Conservation (phyloP, 768 basidiomycete species). For the Dentipellis fragilis region DNA sequence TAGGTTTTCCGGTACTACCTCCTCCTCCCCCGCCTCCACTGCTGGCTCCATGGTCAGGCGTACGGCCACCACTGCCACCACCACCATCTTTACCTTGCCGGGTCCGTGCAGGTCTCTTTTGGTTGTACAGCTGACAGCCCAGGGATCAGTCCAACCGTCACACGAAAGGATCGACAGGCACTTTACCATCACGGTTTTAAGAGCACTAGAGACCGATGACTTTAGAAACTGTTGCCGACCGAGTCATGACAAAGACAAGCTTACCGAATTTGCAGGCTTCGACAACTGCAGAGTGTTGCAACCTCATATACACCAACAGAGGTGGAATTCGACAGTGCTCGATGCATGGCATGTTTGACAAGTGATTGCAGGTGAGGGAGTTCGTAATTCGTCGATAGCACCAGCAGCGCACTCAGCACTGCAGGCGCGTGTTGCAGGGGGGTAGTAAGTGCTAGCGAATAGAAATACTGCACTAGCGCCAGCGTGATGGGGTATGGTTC, state of each 20-base stretch:
- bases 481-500: conserved; percentile 85
- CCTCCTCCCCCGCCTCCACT: conserved; percentile 22
- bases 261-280: conserved; percentile 82
- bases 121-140: conserved; percentile 57
- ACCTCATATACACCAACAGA: conserved; percentile 93
- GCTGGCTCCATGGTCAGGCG: neutral
- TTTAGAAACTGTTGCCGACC: conserved; percentile 8
- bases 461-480: conserved; percentile 90
- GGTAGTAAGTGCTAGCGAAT: conserved; percentile 77
- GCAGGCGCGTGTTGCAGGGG: conserved; percentile 87
- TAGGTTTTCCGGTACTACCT: conserved; percentile 25
- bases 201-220: conserved; percentile 34
- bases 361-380: conserved; percentile 64
- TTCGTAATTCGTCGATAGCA: conserved; percentile 77
- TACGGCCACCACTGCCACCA: conserved; percentile 10
- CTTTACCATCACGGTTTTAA: conserved; percentile 77
- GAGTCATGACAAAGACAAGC: conserved; percentile 17
- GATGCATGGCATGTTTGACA: conserved; percentile 94
- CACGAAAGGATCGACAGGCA: neutral
- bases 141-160: conserved; percentile 3
- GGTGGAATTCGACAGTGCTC: conserved; percentile 70
- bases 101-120: conserved; percentile 57
- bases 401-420: conserved; percentile 77
- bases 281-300: conserved; percentile 81
- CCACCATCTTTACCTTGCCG: conserved; percentile 35